phyloP scores from a whole-genome alignment of 75 land plant genomes.

The Azolla pinnata region DNA sequence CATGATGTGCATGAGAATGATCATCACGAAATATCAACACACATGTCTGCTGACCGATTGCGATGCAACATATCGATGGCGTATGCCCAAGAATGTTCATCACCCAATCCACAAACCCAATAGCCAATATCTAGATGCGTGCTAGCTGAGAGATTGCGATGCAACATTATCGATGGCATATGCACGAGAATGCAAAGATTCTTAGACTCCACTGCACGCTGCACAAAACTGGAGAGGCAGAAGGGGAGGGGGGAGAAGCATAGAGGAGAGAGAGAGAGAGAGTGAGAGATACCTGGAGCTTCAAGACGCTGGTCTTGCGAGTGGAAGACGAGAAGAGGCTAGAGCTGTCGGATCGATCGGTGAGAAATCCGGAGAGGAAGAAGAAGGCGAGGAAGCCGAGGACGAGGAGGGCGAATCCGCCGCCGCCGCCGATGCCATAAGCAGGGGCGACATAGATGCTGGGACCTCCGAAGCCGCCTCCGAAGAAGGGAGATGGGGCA shows the following conservation, averaged over 20 bases:
- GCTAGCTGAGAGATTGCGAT: no score
- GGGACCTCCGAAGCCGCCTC: constrained; percentile 25
- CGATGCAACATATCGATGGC: no score
- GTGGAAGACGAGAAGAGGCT: constrained; percentile 45
- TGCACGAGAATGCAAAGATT: not conserved
- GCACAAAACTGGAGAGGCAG: not conserved
- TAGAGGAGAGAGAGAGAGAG: not conserved
- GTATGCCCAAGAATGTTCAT: no score
- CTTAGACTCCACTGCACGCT: no score
- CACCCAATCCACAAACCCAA: no score
- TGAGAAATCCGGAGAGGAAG: constrained; percentile 59
- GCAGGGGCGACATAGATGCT: constrained; percentile 55
- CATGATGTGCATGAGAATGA: no score
- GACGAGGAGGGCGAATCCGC: constrained; percentile 46
- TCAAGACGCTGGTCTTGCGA: constrained; percentile 70
- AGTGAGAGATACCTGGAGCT: constrained; percentile 64
- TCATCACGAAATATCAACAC: no score
- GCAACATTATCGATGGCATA: no score
- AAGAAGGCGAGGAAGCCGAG: constrained; percentile 56
- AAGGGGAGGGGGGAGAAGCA: not conserved
- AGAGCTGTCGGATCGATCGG: constrained; percentile 55
- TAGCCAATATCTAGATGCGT: no score
- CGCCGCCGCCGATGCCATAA: constrained; percentile 64
- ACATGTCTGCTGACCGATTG: no score
- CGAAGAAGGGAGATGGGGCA: constrained; percentile 57